Evolutionary conservation across 2,329 filamentous ascomycete species (phyloP).

Genomic region (Aotearoamyces nothofagi): DNA sequence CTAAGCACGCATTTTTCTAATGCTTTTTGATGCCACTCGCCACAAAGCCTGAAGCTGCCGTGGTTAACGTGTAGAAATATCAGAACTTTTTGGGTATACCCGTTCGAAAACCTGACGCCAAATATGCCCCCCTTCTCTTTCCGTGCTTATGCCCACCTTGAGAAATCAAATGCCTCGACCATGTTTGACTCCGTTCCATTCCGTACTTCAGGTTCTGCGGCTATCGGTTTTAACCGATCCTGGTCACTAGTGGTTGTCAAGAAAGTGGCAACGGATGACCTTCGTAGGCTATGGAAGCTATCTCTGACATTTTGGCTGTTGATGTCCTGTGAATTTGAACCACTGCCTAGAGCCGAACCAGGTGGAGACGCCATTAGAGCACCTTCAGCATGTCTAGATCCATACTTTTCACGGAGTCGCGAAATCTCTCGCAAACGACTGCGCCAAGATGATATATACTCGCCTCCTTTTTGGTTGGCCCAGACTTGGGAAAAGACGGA

Average conservation of each 20-base stretch:
- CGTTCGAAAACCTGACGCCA: not conserved
- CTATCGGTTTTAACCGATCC: conserved; percentile 40
- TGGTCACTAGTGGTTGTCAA: conserved; percentile 40
- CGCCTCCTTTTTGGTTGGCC: conserved; percentile 59
- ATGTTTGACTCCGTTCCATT: conserved; percentile 14
- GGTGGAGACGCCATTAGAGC: conserved; percentile 11
- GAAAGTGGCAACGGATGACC: conserved; percentile 51
- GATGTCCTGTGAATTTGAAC: conserved; percentile 7
- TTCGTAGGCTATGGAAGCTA: conserved; percentile 42
- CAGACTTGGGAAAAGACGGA: conserved; percentile 91
- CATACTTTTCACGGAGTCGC: conserved; percentile 57
- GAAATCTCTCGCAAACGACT: conserved; percentile 76
- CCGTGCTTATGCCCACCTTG: conserved; percentile 16
- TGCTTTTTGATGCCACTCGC: no score
- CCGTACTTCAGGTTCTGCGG: conserved; percentile 27
- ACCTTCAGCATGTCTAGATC: conserved; percentile 22
- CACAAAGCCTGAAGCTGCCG: no score
- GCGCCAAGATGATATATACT: conserved; percentile 82
- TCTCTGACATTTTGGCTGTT: conserved; percentile 35
- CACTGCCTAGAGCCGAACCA: conserved; percentile 2
- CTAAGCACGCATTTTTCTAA: no score
- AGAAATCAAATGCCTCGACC: conserved; percentile 19
- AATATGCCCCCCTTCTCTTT: conserved; percentile 1
- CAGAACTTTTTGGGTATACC: not conserved
- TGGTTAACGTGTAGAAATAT: no score